Base-by-base conservation (phyloP, 2,329 filamentous ascomycete genomes). In the Cordyceps militaris region DNA sequence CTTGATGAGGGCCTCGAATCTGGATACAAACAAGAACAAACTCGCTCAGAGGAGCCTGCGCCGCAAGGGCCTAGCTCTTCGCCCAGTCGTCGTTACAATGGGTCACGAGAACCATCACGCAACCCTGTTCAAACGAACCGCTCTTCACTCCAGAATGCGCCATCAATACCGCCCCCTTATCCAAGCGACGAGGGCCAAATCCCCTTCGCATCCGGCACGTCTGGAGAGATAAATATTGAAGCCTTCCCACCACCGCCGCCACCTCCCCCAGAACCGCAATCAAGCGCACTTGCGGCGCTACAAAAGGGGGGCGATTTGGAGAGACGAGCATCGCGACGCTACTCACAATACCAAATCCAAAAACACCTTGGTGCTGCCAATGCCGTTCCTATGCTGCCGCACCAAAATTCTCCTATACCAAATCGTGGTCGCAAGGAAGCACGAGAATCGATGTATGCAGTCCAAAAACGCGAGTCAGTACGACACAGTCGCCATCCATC, bases 321-420 rank as follows among this genome's bases (percentile, higher is more conserved):
- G 73, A 84, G 94, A 68, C 83, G 94, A 69, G 94, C 94, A 1
- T 99, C 94, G 14, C 82, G 93, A 64, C 81, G 94, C 66, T 99
- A 97, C 69, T 97, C 94, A 2, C 89, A 91, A 55, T 99, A 97
- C 69, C 94, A 99, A 68, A 96, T 99, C 64, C 90, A 91, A 47
- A 97, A 97, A 69, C 91, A 96, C 66, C 78, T 97, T 2, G 93
- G 93, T 11, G 82, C 85, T 16, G 86, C 87, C 16, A 91, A 86
- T 71, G 91, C 89, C 21, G 87, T 97, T 16, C 91, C 92, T 7
- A 88, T 95, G 67, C 82, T 97, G 21, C 91, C 93, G 26, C 79
- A 89, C 28, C 91, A 95, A 68, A 91, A 86, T 61, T 87, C 87
- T 4, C 90, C 89, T 1, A 81, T 93, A 61, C 92, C 92, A 5